Evolutionary conservation across 2,329 filamentous ascomycete genomes (phyloP), one percentile per base, ranked within the genome.

Genomic region (Colletotrichum filicis): DNA sequence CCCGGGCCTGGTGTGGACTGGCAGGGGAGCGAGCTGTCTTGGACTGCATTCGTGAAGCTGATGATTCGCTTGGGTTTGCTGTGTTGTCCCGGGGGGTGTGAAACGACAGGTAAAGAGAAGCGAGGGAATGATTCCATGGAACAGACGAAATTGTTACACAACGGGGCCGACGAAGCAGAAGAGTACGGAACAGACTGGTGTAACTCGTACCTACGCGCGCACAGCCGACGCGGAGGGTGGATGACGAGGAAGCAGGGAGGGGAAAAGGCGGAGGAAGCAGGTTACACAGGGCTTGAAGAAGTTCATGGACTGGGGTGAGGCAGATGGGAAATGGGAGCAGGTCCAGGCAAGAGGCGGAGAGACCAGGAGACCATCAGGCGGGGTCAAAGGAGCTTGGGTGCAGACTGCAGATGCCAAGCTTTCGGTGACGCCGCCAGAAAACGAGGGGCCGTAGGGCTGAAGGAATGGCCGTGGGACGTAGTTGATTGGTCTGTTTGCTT

Each of bases 371-470:
- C 32, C 32, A 32, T 4, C 32, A 32, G 57, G 46, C 57, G 65
- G 53, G 46, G n/a, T 42, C 9, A 30, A 19, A 37, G 42, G 30
- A 60, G 68, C 62, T 55, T 60, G 55, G 67, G 46, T 59, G 65
- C 65, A 63, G 28, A n/a, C 57, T 59, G 65, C 65, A 63, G 28
- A n/a, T 62, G 69, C 69, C 69, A 72, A 68, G 65, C 69, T 57
- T 49, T 72, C 69, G 69, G 69, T 57, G 69, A 68, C 65, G 52
- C 69, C 69, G 69, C 58, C 57, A 66, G 53, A 30, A 53, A 63
- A 42, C 58, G 28, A 61, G 52, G 68, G 58, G 28, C 14, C 28
- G 30, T 72, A 72, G 69, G 69, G 69, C 69, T 72, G 69, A 72
- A 63, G 35, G 49, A 19, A 26, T 53, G 30, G 24, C 30, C 12